Conservation (phyloP, 2,329 filamentous ascomycete genomes). For the Colletotrichum theobromicola region DNA sequence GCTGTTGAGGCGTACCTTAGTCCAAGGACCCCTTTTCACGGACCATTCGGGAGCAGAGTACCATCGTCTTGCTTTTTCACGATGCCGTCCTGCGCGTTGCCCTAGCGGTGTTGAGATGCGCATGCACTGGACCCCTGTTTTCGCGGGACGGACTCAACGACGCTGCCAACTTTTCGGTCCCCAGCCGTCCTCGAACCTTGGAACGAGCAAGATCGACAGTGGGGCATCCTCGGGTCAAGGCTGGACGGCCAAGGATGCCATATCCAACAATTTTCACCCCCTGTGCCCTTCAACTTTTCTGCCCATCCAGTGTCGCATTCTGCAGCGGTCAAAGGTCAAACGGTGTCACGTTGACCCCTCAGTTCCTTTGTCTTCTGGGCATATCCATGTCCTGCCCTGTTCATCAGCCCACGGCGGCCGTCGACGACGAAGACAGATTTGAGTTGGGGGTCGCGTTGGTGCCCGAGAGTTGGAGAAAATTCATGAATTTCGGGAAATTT, state of each 20-base stretch:
- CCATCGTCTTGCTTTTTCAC: not conserved
- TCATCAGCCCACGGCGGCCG: constrained; percentile 5
- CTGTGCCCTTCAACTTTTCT: not conserved
- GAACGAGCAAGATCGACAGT: constrained; percentile 18
- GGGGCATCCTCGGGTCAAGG: not conserved
- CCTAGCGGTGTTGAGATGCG: not conserved
- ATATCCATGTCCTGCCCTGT: not conserved
- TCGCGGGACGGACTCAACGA: not conserved
- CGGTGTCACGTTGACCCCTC: not conserved
- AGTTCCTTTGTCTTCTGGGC: not conserved
- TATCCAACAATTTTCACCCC: constrained; percentile 7
- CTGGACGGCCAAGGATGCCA: constrained; percentile 5
- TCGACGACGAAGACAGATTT: not conserved
- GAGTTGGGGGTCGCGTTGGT: constrained; percentile 10
- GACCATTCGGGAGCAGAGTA: not conserved
- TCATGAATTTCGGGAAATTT: not conserved
- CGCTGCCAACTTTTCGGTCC: constrained; percentile 15
- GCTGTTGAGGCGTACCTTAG: not conserved
- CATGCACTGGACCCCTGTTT: not conserved
- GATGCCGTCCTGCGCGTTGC: not conserved
- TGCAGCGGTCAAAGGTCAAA: not conserved
- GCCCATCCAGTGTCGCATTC: not conserved
- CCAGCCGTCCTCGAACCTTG: constrained; percentile 9
- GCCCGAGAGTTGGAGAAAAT: not conserved
- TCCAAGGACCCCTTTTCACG: not conserved